Evolutionary conservation across 1,284 basidiomycete genomes (phyloP).

Genomic region (Tilletia horrida): DNA sequence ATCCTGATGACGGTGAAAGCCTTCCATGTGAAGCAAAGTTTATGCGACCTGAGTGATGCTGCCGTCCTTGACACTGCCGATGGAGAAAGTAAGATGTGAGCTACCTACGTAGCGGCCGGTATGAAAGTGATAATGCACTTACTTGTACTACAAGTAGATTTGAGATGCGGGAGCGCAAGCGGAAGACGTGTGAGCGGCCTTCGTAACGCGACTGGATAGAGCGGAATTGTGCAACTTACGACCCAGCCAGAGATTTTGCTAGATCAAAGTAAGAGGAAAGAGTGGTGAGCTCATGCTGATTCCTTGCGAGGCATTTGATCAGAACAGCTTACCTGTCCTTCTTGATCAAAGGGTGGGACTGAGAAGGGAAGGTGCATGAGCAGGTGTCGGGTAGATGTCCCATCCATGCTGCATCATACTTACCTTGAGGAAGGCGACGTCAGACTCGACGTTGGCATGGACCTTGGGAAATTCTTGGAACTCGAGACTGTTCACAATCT

Average conservation of each 20-base stretch:
- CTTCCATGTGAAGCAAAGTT: not conserved
- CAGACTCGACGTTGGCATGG: slow-evolving; percentile 17
- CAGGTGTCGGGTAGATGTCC: too few relatives aligned
- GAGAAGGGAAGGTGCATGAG: too few relatives aligned
- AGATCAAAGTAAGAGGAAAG: too few relatives aligned
- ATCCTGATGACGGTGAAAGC: too few relatives aligned
- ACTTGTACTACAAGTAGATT: too few relatives aligned
- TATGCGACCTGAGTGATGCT: slow-evolving; percentile 14
- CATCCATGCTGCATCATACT: too few relatives aligned
- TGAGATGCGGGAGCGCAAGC: too few relatives aligned
- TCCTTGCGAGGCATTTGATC: too few relatives aligned
- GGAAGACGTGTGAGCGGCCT: too few relatives aligned
- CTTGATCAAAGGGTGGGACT: slow-evolving; percentile 10
- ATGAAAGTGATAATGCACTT: too few relatives aligned
- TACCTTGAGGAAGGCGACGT: slow-evolving; percentile 22
- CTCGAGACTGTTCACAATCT: slow-evolving; percentile 14
- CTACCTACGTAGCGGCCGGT: not conserved
- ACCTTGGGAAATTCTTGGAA: slow-evolving; percentile 23
- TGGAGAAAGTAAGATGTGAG: not conserved
- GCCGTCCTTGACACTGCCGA: slow-evolving; percentile 9
- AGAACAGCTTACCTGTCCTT: slow-evolving; percentile 6
- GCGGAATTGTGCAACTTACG: not conserved
- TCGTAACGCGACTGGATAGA: not conserved
- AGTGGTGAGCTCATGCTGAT: too few relatives aligned
- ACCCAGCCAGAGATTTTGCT: slow-evolving; percentile 12